Evolutionary conservation across 768 basidiomycete genomes (phyloP).

Genomic region (Amanita jacksonii): DNA sequence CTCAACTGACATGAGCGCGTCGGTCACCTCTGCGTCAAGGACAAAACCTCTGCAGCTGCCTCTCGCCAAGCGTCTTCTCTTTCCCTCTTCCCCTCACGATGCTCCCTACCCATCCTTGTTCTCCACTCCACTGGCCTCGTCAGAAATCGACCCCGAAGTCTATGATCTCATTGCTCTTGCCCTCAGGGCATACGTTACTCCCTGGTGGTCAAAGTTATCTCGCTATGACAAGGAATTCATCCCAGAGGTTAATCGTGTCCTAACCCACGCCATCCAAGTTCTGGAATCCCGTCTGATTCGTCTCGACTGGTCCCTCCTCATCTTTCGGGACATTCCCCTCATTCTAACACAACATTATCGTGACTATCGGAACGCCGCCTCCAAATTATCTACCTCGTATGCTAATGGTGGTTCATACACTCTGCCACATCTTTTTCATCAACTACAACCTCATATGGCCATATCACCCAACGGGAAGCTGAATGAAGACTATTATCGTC

Average conservation of each 20-base stretch:
- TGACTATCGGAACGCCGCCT: conserved; percentile 64
- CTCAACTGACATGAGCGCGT: too few relatives aligned
- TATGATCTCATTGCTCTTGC: conserved; percentile 78
- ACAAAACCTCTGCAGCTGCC: conserved; percentile 23
- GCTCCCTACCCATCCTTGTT: conserved; percentile 44
- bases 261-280: conserved; percentile 45
- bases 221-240: conserved; percentile 79
- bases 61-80: conserved; percentile 52
- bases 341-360: conserved; percentile 67
- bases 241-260: conserved; percentile 53
- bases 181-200: conserved; percentile 67
- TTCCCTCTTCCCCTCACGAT: conserved; percentile 39
- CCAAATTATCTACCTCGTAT: conserved; percentile 61
- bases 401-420: conserved; percentile 55
- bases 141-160: conserved; percentile 56
- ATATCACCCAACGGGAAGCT: conserved; percentile 53
- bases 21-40: conserved; percentile 12
- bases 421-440: conserved; percentile 64
- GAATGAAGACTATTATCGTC: conserved; percentile 71
- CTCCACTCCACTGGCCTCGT: conserved; percentile 28
- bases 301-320: conserved; percentile 49
- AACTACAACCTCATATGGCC: conserved; percentile 80
- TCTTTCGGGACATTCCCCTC: conserved; percentile 53
- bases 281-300: conserved; percentile 49
- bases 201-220: conserved; percentile 82